These are phyloP conservation scores for Wickerhamomyces strasburgensis DNA, from an alignment of 805 yeast genomes.

Conservation along the genomic window DNA sequence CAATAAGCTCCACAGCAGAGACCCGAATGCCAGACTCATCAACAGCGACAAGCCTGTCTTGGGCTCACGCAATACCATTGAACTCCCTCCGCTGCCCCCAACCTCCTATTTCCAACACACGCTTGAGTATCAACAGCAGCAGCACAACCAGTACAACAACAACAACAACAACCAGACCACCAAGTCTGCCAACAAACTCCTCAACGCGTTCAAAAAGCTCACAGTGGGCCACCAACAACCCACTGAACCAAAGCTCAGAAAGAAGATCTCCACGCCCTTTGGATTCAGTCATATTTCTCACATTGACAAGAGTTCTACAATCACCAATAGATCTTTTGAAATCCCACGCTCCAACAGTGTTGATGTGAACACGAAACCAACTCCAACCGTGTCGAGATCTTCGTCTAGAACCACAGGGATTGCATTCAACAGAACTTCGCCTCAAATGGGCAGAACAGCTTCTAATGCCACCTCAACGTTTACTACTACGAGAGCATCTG, in stretches of 20 bases:
- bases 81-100: slow-evolving; percentile 32
- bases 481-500: slow-evolving; percentile 17
- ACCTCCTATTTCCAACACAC: slow-evolving; percentile 17
- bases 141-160: slow-evolving; percentile 13
- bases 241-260: slow-evolving; percentile 6
- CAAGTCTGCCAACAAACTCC: too few species aligned
- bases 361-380: background rate
- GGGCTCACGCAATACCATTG: slow-evolving; percentile 30
- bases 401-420: slow-evolving; percentile 7
- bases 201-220: slow-evolving; percentile 28
- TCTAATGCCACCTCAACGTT: slow-evolving; percentile 20
- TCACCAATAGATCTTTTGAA: slow-evolving; percentile 13
- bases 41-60: slow-evolving; percentile 32
- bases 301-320: slow-evolving; percentile 26
- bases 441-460: slow-evolving; percentile 14
- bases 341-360: slow-evolving; percentile 5
- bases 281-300: slow-evolving; percentile 37
- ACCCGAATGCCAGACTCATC: slow-evolving; percentile 28
- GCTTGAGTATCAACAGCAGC: slow-evolving; percentile 4
- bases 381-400: background rate
- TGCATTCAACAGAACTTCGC: slow-evolving; percentile 19
- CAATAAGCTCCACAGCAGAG: slow-evolving; percentile 28
- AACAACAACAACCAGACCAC: too few species aligned
- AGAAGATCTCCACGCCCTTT: slow-evolving; percentile 34
- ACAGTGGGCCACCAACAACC: slow-evolving; percentile 20